Base-by-base conservation (phyloP, 495 filamentous ascomycete species). In the Immersiella caudata region DNA sequence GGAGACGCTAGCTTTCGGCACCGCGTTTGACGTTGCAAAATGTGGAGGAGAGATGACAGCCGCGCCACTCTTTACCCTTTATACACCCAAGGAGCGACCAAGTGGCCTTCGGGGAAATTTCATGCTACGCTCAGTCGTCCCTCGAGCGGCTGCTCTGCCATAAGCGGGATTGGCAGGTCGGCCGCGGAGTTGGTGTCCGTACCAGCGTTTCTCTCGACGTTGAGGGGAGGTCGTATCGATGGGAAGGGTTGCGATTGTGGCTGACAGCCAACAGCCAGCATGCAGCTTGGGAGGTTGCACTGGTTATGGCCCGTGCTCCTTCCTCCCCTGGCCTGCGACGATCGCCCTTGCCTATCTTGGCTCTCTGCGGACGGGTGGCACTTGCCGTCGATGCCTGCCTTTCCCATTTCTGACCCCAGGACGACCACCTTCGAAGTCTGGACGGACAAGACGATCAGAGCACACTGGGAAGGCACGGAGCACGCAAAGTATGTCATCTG, bases 121-220 rank as follows among this genome's bases (percentile, higher is more conserved):
- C 20, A 24, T 59, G 56, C 25, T 27, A 59, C 56, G 56, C 56
- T 33, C 56, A 59, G 56, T 59, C 26, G 54, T 20, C 24, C n/a
- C 26, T 20, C 8, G 24, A 29, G 56, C 56, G 27, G 26, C 56
- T 26, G 25, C 11, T 22, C 21, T 24, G 52, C 52, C 20, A 55
- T 24, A 22, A 22, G 24, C 20, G n/a, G 24, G 24, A 55, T 55
- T 26, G 52, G 20, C 52, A 55, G 52, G n/a, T n/a, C 14, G 52
- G 7, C 52, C n/a, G 52, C 3, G 1, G 20, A 26, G 49, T 52
- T 55, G 52, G 52, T 55, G 24, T 22, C 52, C 52, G 40, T 46
- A 46, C 40, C 40, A 46, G 11, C 40, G 4, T 4, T 46, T 46
- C n/a, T 46, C 40, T 14, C 14, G 40, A 6, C 40, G 40, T 46